A percentile compares a stretch with the other conserved stretches of the same genome.
Conservation (phyloP, 2,329 filamentous ascomycete genomes). For the Rutstroemia sp. region DNA sequence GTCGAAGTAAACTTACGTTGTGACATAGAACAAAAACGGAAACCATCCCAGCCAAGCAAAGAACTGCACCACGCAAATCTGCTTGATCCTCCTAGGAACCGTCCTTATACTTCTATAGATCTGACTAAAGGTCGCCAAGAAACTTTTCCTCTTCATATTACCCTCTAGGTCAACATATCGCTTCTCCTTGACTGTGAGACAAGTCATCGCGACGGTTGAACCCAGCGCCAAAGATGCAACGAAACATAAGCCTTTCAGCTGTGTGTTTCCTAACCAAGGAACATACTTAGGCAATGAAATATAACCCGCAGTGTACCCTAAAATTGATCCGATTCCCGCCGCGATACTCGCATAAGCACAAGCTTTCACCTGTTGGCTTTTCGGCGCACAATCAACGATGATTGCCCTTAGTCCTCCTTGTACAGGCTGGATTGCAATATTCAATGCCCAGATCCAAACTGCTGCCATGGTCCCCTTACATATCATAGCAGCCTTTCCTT, state of each 20-base stretch:
- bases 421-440: slow-evolving; percentile 29
- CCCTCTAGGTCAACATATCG: neutral
- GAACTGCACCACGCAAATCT: slow-evolving; percentile 25
- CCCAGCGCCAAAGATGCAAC: slow-evolving; percentile 16
- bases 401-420: slow-evolving; percentile 29
- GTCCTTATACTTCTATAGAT: slow-evolving; percentile 4
- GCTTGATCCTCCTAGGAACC: slow-evolving; percentile 7
- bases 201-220: slow-evolving; percentile 10
- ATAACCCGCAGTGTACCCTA: slow-evolving; percentile 27
- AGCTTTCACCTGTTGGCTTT: slow-evolving; percentile 27
- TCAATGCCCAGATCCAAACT: slow-evolving; percentile 24
- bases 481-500: neutral
- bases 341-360: slow-evolving; percentile 27
- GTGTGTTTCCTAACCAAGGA: slow-evolving; percentile 12
- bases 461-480: slow-evolving; percentile 13
- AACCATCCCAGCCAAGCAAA: slow-evolving; percentile 32
- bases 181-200: slow-evolving; percentile 7
- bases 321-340: slow-evolving; percentile 27
- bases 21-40: slow-evolving; percentile 31
- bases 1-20: slow-evolving; percentile 17
- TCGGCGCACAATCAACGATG: slow-evolving; percentile 28
- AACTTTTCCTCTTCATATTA: neutral
- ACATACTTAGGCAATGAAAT: slow-evolving; percentile 15
- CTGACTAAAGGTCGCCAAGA: neutral
- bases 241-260: slow-evolving; percentile 22